Evolutionary conservation across 2,329 filamentous ascomycete genomes (phyloP).

Genomic region (Hypoxylon sp.): DNA sequence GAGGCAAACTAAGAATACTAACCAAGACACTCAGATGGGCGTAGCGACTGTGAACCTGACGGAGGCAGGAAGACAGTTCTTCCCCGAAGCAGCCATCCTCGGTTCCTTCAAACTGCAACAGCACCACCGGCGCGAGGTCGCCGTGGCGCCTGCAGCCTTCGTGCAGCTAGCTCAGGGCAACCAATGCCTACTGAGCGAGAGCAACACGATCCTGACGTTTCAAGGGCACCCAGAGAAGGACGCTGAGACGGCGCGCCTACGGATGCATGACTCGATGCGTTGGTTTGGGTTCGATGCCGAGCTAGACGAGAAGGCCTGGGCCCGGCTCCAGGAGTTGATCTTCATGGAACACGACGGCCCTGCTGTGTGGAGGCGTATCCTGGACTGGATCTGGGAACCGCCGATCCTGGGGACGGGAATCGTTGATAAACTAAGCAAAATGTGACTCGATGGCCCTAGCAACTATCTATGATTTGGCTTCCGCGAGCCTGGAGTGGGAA

Average conservation of each 20-base stretch:
- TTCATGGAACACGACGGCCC: constrained; percentile 54
- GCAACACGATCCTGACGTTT: constrained; percentile 58
- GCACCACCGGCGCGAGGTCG: constrained; percentile 59
- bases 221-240: constrained; percentile 63
- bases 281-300: constrained; percentile 56
- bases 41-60: constrained; percentile 56
- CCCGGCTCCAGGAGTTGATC: constrained; percentile 48
- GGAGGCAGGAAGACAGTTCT: constrained; percentile 55
- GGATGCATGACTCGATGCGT: constrained; percentile 54
- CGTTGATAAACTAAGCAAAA: constrained; percentile 27
- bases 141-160: constrained; percentile 53
- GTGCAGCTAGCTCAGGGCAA: constrained; percentile 54
- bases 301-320: constrained; percentile 50
- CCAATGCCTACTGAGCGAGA: constrained; percentile 57
- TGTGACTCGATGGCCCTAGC: constrained; percentile 9
- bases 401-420: constrained; percentile 24
- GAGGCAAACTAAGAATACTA: neutral
- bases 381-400: constrained; percentile 42
- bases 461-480: neutral
- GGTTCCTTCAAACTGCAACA: constrained; percentile 55
- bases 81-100: constrained; percentile 46
- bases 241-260: constrained; percentile 54
- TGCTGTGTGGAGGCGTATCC: constrained; percentile 55
- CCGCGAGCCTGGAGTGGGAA: neutral
- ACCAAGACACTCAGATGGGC: constrained; percentile 50